Evolutionary conservation across 31 red algal genomes (phyloP), one percentile per base, ranked within the genome.

Genomic region (Odonthalia washingtoniensis): DNA sequence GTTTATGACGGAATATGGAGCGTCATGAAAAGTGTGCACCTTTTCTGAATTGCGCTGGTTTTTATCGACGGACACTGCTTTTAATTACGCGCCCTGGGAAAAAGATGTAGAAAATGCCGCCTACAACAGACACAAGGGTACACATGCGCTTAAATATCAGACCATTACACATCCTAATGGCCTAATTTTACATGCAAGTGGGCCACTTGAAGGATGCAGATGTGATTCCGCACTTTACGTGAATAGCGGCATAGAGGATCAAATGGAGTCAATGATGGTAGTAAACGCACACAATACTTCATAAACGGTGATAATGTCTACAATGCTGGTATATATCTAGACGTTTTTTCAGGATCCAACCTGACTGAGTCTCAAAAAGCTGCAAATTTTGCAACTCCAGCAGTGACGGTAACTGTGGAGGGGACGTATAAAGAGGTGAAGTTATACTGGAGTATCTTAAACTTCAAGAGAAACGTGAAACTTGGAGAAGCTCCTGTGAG

Each of bases 381-480:
- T 3, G 30, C n/a, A n/a, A n/a, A n/a, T n/a, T n/a, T n/a, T n/a
- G n/a, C n/a, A n/a, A n/a, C n/a, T n/a, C n/a, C n/a, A n/a, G n/a
- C n/a, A n/a, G n/a, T n/a, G n/a, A n/a, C n/a, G n/a, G n/a, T n/a
- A n/a, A n/a, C n/a, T n/a, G n/a, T n/a, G n/a, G n/a, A n/a, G n/a
- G n/a, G n/a, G n/a, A n/a, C n/a, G n/a, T n/a, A n/a, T n/a, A n/a
- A 68, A 41, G 53, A 82, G 39, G 3, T 82, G 42, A 85, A 85
- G 37, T 30, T 74, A 6, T 85, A 85, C 41, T 85, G 35, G 35
- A 32, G n/a, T 16, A 74, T 44, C 30, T 16, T 53, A 3, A 42
- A 74, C 27, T 85, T 30, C 82, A 82, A 67, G 18, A 3, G 78
- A 4, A 82, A 82, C 12, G 2, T 65, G 49, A 28, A 27, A 41